Evolutionary conservation across 208 protist species (phyloP), one percentile per base, ranked within the genome.

Genomic region (Acanthamoeba sp.): DNA sequence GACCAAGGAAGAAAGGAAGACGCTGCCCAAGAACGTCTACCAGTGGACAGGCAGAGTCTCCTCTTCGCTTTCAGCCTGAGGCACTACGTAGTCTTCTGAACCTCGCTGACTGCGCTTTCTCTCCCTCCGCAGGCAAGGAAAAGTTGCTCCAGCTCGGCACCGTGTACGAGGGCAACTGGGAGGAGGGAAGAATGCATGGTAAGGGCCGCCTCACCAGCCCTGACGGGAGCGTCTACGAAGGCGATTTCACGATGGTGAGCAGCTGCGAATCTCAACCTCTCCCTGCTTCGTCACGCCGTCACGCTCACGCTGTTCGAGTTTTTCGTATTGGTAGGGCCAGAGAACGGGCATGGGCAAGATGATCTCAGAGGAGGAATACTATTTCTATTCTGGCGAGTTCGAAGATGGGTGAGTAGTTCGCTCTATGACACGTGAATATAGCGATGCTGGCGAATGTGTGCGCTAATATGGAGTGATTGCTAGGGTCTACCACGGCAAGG

Each of bases 401-500:
- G 45, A 87, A 32, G 78, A 87, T 32, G 78, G 78, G 78, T 87
- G 24, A 7, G 40, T 52, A 29, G 32, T 73, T 10, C 10, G 32
- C 64, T 1, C 32, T 14, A 27, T 73, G n/a, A 7, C n/a, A 18
- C n/a, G n/a, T 71, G 20, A 5, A 1, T 10, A 45, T 50, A 20
- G 10, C 38, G 71, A 52, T 24, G 29, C 4, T 22, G 20, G 5
- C 29, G 6, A 1, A 29, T 40, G 66, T 5, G n/a, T 76, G 14
- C 6, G 32, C n/a, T n/a, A n/a, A n/a, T n/a, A n/a, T n/a, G n/a
- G n/a, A n/a, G n/a, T n/a, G n/a, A 36, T 80, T 20, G 22, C 4
- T 20, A 87, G 78, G n/a, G 45, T 12, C 78, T 87, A 87, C 27
- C 78, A 87, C 42, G 78, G 78, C 40, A 87, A 87, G 48, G 78